These are phyloP conservation scores for Agaricus sinodeliciosus DNA, from an alignment of 768 basidiomycete species.

Conservation along the genomic window DNA sequence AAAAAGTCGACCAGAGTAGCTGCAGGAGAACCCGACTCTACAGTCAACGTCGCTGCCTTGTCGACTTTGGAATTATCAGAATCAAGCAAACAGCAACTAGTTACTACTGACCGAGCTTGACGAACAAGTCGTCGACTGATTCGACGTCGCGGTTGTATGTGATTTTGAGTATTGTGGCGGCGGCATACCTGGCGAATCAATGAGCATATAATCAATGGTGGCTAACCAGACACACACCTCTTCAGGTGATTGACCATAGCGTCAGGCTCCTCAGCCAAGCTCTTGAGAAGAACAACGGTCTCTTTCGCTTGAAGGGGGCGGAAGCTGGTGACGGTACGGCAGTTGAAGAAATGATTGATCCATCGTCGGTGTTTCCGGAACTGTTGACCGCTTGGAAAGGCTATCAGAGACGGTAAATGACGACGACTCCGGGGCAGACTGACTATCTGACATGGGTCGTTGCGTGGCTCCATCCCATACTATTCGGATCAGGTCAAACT, in stretches of 20 bases:
- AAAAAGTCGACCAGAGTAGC: constrained; percentile 45
- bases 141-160: constrained; percentile 40
- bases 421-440: constrained; percentile 12
- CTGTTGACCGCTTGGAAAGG: constrained; percentile 33
- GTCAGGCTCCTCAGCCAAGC: constrained; percentile 30
- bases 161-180: constrained; percentile 41
- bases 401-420: background rate
- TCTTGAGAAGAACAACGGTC: constrained; percentile 32
- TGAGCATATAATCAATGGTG: background rate
- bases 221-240: constrained; percentile 21
- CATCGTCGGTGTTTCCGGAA: constrained; percentile 48
- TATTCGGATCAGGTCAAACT: constrained; percentile 15
- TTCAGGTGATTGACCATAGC: constrained; percentile 36
- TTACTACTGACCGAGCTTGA: constrained; percentile 29
- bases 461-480: constrained; percentile 44
- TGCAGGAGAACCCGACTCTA: constrained; percentile 38
- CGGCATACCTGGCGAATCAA: constrained; percentile 31
- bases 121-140: constrained; percentile 36
- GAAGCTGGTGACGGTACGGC: constrained; percentile 30
- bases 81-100: background rate
- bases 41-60: constrained; percentile 37
- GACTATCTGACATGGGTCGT: constrained; percentile 44
- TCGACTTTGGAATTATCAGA: constrained; percentile 27
- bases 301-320: constrained; percentile 38
- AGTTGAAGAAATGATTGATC: constrained; percentile 43